Evolutionary conservation across 164 flowering plant genomes (phyloP).

Genomic region (Platanus orientalis): DNA sequence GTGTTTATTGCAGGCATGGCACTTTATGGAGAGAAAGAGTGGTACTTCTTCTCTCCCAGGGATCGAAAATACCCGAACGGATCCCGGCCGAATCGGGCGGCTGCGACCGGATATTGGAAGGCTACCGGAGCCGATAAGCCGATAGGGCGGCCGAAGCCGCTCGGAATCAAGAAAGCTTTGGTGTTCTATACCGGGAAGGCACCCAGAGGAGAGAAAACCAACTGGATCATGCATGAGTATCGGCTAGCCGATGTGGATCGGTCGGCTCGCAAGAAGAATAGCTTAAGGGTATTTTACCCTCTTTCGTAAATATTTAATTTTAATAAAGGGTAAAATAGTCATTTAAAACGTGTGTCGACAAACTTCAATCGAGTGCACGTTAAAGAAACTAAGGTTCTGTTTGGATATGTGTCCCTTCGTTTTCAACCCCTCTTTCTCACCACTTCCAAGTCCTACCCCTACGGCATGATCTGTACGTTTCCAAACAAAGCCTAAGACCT

Average conservation of each 20-base stretch:
- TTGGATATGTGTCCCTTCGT: too few relatives aligned
- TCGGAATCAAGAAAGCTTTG: constrained; percentile 62
- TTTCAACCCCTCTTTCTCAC: too few relatives aligned
- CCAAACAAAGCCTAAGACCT: too few relatives aligned
- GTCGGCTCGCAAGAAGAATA: constrained; percentile 43
- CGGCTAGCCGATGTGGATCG: constrained; percentile 61
- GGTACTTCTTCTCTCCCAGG: constrained; percentile 69
- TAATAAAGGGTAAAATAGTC: not conserved
- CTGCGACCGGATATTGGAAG: constrained; percentile 63
- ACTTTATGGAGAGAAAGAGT: constrained; percentile 58
- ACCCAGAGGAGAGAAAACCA: constrained; percentile 54
- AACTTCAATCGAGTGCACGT: too few relatives aligned
- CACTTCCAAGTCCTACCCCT: too few relatives aligned
- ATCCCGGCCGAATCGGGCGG: constrained; percentile 63
- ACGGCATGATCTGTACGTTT: too few relatives aligned
- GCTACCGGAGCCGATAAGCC: constrained; percentile 74
- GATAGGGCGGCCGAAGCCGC: constrained; percentile 49
- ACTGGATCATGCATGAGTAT: constrained; percentile 80
- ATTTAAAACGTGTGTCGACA: not conserved
- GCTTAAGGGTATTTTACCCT: constrained; percentile 35
- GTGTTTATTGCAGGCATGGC: constrained; percentile 39
- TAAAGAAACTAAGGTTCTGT: too few relatives aligned
- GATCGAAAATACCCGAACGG: constrained; percentile 71
- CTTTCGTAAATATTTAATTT: not conserved
- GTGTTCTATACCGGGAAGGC: constrained; percentile 69